Percentiles rank a stretch among this genome's conserved stretches.
Evolutionary conservation across 2,329 filamentous ascomycete genomes (phyloP).

Genomic region (Paracorniculantispora psalliotae): DNA sequence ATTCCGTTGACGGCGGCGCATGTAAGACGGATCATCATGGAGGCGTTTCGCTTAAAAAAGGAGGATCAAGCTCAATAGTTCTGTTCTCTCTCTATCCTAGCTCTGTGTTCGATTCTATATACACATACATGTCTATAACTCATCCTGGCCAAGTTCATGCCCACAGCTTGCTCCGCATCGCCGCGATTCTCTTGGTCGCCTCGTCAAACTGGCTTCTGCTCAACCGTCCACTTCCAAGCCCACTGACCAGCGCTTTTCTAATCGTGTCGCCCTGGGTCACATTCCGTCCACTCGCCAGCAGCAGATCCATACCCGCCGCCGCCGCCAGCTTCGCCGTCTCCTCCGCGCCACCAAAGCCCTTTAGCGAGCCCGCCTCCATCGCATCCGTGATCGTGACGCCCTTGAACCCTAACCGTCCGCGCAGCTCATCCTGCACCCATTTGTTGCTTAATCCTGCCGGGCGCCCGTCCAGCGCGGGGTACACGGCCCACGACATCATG

Average conservation of each 20-base stretch:
- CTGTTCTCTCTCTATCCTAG: no score
- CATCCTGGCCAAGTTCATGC: neutral
- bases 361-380: constrained; percentile 18
- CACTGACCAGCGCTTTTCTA: constrained; percentile 15
- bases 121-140: neutral
- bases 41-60: constrained; percentile 27
- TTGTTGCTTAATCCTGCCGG: constrained; percentile 19
- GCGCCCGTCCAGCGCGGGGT: constrained; percentile 17
- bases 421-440: constrained; percentile 18
- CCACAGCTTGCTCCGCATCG: constrained; percentile 14
- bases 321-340: constrained; percentile 14
- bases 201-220: constrained; percentile 16
- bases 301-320: constrained; percentile 17
- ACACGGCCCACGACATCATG: constrained; percentile 20
- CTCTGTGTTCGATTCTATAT: no score
- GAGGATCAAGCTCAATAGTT: constrained; percentile 9
- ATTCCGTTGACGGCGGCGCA: constrained; percentile 28
- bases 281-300: constrained; percentile 17
- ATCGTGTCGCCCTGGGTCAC: constrained; percentile 17
- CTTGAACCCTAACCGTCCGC: constrained; percentile 16
- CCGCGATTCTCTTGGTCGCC: constrained; percentile 17
- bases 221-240: constrained; percentile 9
- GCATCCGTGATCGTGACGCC: constrained; percentile 19
- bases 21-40: constrained; percentile 24
- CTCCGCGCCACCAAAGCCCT: constrained; percentile 10